Base-by-base conservation (phyloP, 2,329 filamentous ascomycete species). In the Tolypocladium capitatum region DNA sequence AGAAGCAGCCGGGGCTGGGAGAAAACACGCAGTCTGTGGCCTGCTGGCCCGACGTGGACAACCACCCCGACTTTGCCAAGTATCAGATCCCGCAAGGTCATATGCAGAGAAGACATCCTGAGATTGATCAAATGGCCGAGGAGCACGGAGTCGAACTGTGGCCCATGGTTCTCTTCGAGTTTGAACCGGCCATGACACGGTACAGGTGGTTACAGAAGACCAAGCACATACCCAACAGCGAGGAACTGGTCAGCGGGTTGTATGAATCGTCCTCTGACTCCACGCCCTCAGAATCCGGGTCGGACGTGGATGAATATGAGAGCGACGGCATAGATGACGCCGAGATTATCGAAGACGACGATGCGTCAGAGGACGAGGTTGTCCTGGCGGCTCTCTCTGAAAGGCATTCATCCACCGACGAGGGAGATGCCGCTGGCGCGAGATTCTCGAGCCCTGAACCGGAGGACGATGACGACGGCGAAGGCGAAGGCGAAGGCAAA, bases 311-410 rank as follows among this genome's bases (percentile, higher is more conserved):
- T 30, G 58, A 63, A 41, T 68, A 69, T 16, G 67, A 69, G 35
- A 66, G 65, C 40, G 65, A 67, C 0, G 64, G 64, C 0, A 68
- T 69, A 7, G 65, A 68, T 34, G 65, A 68, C 43, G 56, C 47
- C 1, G 57, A 58, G 9, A 57, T 66, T 13, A 48, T 56, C 1
- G 58, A 64, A 16, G 48, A 52, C 3, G 49, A 51, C 1, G 51
- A 56, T 1, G 52, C 54, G 14, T 52, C 48, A 3, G 60, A 60
- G 13, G 48, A 54, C 14, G 49, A 52, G 24, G 16, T 41, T n/a
- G 9, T 41, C 16, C 38, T 24, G n/a, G 8, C 14, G 10, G 51
- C 35, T 21, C 41, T 36, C 13, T 47, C 49, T 5, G 51, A 49
- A 30, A 38, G 42, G 13, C 46, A 40, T 10, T 30, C 31, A 6